A percentile compares a stretch with the other conserved stretches of the same genome.
Conservation (phyloP, 2,329 filamentous ascomycete genomes). For the Boeremia exigua region DNA sequence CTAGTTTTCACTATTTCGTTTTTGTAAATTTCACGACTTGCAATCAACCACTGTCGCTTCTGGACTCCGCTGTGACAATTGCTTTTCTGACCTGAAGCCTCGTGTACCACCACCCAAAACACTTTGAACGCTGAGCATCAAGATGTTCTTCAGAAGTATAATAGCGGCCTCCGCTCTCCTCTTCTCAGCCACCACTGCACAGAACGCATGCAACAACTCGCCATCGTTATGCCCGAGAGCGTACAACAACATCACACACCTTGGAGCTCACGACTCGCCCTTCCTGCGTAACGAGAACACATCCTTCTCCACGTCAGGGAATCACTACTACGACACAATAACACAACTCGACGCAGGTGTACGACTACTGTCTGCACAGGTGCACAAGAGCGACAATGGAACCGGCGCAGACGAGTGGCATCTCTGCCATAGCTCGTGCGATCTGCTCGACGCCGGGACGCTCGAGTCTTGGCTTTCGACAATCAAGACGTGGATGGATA, state of each 20-base stretch:
- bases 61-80: background rate
- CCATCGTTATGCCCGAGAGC: slow-evolving; percentile 71
- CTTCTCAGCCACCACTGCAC: slow-evolving; percentile 36
- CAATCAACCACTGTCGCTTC: slow-evolving; percentile 14
- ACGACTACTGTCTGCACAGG: slow-evolving; percentile 73
- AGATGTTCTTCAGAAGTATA: slow-evolving; percentile 40
- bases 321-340: slow-evolving; percentile 76
- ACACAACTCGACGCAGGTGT: slow-evolving; percentile 73
- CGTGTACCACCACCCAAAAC: background rate
- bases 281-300: slow-evolving; percentile 72
- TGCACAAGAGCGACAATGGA: slow-evolving; percentile 64
- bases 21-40: slow-evolving; percentile 4
- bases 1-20: slow-evolving; percentile 11
- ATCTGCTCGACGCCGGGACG: slow-evolving; percentile 71
- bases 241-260: slow-evolving; percentile 79
- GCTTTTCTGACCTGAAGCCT: background rate
- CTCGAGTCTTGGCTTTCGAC: slow-evolving; percentile 67
- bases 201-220: slow-evolving; percentile 78
- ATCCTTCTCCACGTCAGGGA: slow-evolving; percentile 68
- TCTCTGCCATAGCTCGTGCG: slow-evolving; percentile 74
- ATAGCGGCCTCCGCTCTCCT: slow-evolving; percentile 37
- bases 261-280: slow-evolving; percentile 77
- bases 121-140: slow-evolving; percentile 6
- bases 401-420: slow-evolving; percentile 56
- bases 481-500: slow-evolving; percentile 73